Evolutionary conservation across 352 stramenopile genomes (phyloP).

Genomic region (Phytophthora meadii): DNA sequence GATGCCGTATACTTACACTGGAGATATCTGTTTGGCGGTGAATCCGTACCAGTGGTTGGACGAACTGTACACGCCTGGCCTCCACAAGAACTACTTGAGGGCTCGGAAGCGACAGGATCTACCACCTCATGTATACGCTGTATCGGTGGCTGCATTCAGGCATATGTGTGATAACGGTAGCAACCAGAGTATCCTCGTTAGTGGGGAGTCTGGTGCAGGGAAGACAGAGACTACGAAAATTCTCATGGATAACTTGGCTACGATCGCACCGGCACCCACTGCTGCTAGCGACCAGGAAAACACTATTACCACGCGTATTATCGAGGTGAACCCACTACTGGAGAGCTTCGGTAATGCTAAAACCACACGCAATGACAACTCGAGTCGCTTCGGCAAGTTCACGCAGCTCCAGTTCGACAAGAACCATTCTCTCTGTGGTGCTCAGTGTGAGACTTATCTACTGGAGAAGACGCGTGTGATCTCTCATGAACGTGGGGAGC

Average conservation of each 20-base stretch:
- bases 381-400: slow-evolving; percentile 96
- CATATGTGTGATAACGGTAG: slow-evolving; percentile 59
- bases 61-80: slow-evolving; percentile 75
- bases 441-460: slow-evolving; percentile 96
- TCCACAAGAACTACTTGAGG: slow-evolving; percentile 72
- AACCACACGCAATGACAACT: slow-evolving; percentile 98
- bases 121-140: slow-evolving; percentile 76
- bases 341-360: slow-evolving; percentile 99
- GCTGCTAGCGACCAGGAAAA: slow-evolving; percentile 24
- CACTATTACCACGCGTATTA: slow-evolving; percentile 88
- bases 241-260: slow-evolving; percentile 86
- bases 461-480: slow-evolving; percentile 96
- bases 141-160: slow-evolving; percentile 71
- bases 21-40: slow-evolving; percentile 96
- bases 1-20: slow-evolving; percentile 95
- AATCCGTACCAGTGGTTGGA: slow-evolving; percentile 95
- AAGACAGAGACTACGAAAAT: slow-evolving; percentile 97
- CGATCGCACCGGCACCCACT: slow-evolving; percentile 49
- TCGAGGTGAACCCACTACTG: slow-evolving; percentile 97
- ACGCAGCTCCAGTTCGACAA: slow-evolving; percentile 95
- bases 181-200: slow-evolving; percentile 91
- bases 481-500: slow-evolving; percentile 89
- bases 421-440: slow-evolving; percentile 78
- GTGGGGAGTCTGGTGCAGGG: slow-evolving; percentile 88
- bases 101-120: slow-evolving; percentile 51